A percentile compares a stretch with the other conserved stretches of the same genome.
Evolutionary conservation across 2,329 filamentous ascomycete genomes (phyloP).

Genomic region (Clonostachys solani): DNA sequence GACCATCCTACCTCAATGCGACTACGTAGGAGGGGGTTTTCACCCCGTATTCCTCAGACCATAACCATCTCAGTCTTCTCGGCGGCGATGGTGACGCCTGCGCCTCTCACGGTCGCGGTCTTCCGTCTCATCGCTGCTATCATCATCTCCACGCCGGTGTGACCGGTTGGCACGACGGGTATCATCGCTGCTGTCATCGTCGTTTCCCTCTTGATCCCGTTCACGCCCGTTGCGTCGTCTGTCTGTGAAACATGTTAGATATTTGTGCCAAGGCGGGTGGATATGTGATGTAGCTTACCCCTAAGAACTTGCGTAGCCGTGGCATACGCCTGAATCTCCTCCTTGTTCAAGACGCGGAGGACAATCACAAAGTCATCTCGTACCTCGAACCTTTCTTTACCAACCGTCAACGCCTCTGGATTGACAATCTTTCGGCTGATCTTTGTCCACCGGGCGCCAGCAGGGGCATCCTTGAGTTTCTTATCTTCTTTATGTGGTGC

Average conservation of each 20-base stretch:
- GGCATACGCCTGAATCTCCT: conserved; percentile 87
- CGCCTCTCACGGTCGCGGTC: conserved; percentile 8
- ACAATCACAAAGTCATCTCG: conserved; percentile 94
- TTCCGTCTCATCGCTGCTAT: conserved; percentile 1
- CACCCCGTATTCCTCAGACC: no score
- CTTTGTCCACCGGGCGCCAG: conserved; percentile 87
- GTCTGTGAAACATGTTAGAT: conserved; percentile 1
- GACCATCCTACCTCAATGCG: no score
- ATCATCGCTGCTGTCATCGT: conserved; percentile 4
- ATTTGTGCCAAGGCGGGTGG: background rate
- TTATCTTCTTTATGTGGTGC: conserved; percentile 89
- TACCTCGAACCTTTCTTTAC: conserved; percentile 89
- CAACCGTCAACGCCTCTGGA: conserved; percentile 77
- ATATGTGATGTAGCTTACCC: conserved; percentile 45
- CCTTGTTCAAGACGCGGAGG: conserved; percentile 77
- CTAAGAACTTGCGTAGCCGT: conserved; percentile 76
- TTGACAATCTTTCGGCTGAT: conserved; percentile 87
- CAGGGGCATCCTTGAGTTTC: conserved; percentile 64
- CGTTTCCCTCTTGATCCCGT: conserved; percentile 3
- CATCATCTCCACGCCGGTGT: background rate
- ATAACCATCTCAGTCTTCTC: no score
- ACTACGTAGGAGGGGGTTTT: no score
- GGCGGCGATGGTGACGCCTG: conserved; percentile 10
- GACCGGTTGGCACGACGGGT: background rate
- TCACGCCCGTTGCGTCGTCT: conserved; percentile 13